phyloP scores from a whole-genome alignment of 164 flowering plant species.

The Houttuynia cordata region DNA sequence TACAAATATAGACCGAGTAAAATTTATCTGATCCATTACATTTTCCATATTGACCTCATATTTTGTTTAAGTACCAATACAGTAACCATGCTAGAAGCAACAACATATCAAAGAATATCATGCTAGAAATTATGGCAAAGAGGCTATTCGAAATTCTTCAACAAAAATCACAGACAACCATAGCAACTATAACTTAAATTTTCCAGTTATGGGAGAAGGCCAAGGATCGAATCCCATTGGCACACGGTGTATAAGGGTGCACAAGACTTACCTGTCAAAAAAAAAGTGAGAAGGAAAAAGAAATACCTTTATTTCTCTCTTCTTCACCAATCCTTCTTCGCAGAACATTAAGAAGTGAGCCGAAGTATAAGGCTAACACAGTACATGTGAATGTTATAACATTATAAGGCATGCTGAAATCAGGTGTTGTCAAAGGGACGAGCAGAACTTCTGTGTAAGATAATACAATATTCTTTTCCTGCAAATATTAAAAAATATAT shows the following conservation, averaged over 20 bases:
- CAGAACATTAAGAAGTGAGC: conserved; percentile 84
- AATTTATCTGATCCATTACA: neutral
- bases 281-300: neutral
- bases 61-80: neutral
- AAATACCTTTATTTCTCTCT: conserved; percentile 62
- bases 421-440: conserved; percentile 95
- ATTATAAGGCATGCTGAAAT: conserved; percentile 99
- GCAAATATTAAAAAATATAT: conserved; percentile 7
- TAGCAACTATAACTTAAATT: too few species aligned
- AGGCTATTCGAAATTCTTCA: too few species aligned
- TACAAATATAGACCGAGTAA: too few species aligned
- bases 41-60: neutral
- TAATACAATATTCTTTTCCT: conserved; percentile 50
- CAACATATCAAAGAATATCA: neutral
- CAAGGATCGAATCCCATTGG: too few species aligned
- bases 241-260: neutral
- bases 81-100: neutral
- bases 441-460: conserved; percentile 94
- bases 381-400: conserved; percentile 97
- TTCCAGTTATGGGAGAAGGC: too few species aligned
- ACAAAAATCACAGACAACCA: too few species aligned
- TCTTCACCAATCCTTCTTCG: conserved; percentile 83
- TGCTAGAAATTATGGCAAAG: neutral
- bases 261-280: neutral
- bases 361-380: conserved; percentile 87